A percentile compares a stretch with the other conserved stretches of the same genome.
phyloP scores from a whole-genome alignment of 2,329 filamentous ascomycete species.

The Trichoderma brevicompactum region DNA sequence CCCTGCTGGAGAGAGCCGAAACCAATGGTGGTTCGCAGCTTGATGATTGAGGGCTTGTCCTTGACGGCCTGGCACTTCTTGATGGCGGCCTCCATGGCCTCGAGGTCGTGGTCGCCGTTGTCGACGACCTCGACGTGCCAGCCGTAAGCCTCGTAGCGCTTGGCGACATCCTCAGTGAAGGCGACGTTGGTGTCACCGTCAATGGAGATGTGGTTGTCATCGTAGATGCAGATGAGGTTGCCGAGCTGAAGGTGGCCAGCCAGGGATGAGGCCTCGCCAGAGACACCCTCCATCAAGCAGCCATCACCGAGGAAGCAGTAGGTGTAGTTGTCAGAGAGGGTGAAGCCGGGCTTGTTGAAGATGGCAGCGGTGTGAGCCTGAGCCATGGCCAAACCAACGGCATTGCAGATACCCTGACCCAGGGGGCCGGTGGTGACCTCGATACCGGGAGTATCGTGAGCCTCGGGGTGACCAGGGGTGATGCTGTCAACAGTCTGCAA shows the following conservation, averaged over 20 bases:
- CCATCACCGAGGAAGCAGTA: slow-evolving; percentile 97
- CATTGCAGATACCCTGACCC: slow-evolving; percentile 95
- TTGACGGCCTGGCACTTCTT: slow-evolving; percentile 82
- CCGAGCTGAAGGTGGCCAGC: slow-evolving; percentile 97
- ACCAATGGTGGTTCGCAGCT: slow-evolving; percentile 95
- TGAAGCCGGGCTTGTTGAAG: slow-evolving; percentile 97
- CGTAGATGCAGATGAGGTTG: slow-evolving; percentile 95
- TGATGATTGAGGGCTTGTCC: slow-evolving; percentile 96
- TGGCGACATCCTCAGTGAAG: slow-evolving; percentile 95
- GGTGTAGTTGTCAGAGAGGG: slow-evolving; percentile 94
- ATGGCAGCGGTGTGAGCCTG: slow-evolving; percentile 86
- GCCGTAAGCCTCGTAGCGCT: slow-evolving; percentile 95
- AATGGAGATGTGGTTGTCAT: slow-evolving; percentile 97
- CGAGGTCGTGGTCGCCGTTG: slow-evolving; percentile 87
- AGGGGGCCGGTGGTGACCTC: slow-evolving; percentile 98
- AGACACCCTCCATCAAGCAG: slow-evolving; percentile 98
- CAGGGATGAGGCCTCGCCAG: slow-evolving; percentile 86
- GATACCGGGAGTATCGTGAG: slow-evolving; percentile 93
- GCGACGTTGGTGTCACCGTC: slow-evolving; percentile 95
- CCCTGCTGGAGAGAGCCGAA: slow-evolving; percentile 93
- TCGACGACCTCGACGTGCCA: slow-evolving; percentile 88
- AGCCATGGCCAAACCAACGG: slow-evolving; percentile 95
- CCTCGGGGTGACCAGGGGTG: slow-evolving; percentile 94
- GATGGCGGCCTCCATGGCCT: slow-evolving; percentile 85
- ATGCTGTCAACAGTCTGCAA: slow-evolving; percentile 65